Evolutionary conservation across 495 filamentous ascomycete genomes (phyloP).

Genomic region (Penicillium cosmopolitanum): DNA sequence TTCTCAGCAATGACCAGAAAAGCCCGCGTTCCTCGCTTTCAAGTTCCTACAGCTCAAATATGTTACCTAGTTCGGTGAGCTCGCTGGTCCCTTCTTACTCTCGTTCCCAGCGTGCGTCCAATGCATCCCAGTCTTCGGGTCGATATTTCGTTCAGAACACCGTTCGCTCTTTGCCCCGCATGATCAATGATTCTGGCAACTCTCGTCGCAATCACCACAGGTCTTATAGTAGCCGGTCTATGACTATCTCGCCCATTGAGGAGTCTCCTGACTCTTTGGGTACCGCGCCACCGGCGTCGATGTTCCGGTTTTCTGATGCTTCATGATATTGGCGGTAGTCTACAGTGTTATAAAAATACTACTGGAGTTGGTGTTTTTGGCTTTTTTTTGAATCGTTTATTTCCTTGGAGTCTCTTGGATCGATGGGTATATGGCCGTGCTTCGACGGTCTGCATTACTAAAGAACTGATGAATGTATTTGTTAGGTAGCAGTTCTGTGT

Average conservation of each 20-base stretch:
- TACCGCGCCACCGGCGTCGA: slow-evolving; percentile 9
- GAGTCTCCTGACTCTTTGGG: slow-evolving; percentile 5
- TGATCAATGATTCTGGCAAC: not conserved
- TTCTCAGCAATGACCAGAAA: slow-evolving; percentile 4
- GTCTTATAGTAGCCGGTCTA: not conserved
- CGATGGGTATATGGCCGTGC: not conserved
- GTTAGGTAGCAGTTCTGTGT: no score
- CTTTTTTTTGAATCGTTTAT: not conserved
- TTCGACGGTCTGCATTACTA: not conserved
- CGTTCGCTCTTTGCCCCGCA: not conserved
- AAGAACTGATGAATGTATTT: no score
- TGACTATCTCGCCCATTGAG: slow-evolving; percentile 3
- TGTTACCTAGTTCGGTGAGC: not conserved
- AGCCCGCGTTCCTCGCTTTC: not conserved
- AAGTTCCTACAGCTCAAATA: not conserved
- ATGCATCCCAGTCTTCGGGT: slow-evolving; percentile 13
- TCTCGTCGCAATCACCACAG: slow-evolving; percentile 3
- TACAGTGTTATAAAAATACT: not conserved
- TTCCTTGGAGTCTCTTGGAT: not conserved
- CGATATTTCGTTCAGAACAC: slow-evolving; percentile 6
- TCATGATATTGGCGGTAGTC: not conserved
- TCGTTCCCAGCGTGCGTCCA: slow-evolving; percentile 2
- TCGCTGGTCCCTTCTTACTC: not conserved
- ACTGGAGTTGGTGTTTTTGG: no score
- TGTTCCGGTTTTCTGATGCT: slow-evolving; percentile 16